Evolutionary conservation across 1,284 basidiomycete species (phyloP).

Genomic region (Coniferiporia weirii): DNA sequence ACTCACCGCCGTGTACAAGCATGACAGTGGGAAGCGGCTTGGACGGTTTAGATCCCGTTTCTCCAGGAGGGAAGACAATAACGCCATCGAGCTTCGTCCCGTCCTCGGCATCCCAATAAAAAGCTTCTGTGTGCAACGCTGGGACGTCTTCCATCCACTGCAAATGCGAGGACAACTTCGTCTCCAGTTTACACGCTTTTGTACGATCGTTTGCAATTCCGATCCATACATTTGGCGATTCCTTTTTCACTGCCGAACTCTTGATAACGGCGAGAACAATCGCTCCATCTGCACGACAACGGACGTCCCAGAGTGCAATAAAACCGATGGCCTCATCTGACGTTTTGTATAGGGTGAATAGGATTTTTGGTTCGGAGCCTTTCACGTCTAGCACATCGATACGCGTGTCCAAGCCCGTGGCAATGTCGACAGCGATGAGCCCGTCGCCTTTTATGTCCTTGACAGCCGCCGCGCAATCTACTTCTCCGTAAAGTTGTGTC

Average conservation of each 20-base stretch:
- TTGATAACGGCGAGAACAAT: slow-evolving; percentile 14
- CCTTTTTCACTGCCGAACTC: slow-evolving; percentile 17
- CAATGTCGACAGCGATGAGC: slow-evolving; percentile 19
- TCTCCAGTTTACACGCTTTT: slow-evolving; percentile 1
- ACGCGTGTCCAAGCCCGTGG: slow-evolving; percentile 14
- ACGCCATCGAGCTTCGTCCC: slow-evolving; percentile 17
- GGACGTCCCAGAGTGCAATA: slow-evolving; percentile 12
- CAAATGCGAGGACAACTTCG: slow-evolving; percentile 21
- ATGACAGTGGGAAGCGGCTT: slow-evolving; percentile 18
- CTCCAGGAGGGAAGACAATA: slow-evolving; percentile 11
- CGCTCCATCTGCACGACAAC: slow-evolving; percentile 12
- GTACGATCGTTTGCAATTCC: slow-evolving; percentile 1
- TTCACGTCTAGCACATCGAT: slow-evolving; percentile 13
- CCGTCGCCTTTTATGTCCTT: slow-evolving; percentile 15
- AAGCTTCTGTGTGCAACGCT: slow-evolving; percentile 3
- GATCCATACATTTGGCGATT: slow-evolving; percentile 19
- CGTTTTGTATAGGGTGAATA: slow-evolving; percentile 9
- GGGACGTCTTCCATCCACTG: slow-evolving; percentile 13
- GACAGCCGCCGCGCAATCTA: slow-evolving; percentile 13
- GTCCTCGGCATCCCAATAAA: slow-evolving; percentile 18
- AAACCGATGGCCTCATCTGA: background rate
- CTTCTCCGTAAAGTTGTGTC: slow-evolving; percentile 16
- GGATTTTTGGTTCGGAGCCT: background rate
- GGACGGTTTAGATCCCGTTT: background rate
- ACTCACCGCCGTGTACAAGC: slow-evolving; percentile 20